Percentiles rank a stretch among this genome's conserved stretches.
phyloP scores from a whole-genome alignment of 2,329 filamentous ascomycete genomes.

The Ceratocystis huliohia region DNA sequence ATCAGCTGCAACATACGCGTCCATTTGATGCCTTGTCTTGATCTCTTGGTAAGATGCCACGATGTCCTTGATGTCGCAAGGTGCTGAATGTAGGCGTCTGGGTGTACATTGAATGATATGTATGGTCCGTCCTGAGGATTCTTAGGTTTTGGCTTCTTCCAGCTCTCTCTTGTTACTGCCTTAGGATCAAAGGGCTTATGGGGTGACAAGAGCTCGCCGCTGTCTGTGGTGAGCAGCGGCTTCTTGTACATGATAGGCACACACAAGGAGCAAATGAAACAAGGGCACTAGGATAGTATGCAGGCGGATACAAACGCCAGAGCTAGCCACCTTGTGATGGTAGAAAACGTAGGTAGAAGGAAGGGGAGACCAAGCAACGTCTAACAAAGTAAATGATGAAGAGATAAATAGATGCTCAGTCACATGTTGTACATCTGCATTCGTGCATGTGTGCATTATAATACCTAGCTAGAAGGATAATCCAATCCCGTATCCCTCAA shows the following conservation, averaged over 20 bases:
- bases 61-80: conserved; percentile 45
- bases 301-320: background rate
- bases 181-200: conserved; percentile 68
- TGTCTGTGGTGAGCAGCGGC: conserved; percentile 16
- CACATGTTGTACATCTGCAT: no score
- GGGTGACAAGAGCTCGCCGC: conserved; percentile 30
- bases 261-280: background rate
- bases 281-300: background rate
- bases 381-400: background rate
- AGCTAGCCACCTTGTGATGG: background rate
- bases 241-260: conserved; percentile 12
- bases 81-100: conserved; percentile 59
- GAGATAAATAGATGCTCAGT: no score
- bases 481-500: conserved; percentile 3
- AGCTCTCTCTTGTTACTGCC: conserved; percentile 68
- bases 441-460: no score
- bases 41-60: conserved; percentile 53
- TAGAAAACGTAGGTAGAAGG: background rate
- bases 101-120: conserved; percentile 72
- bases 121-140: conserved; percentile 62
- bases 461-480: background rate
- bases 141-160: conserved; percentile 47
- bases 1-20: conserved; percentile 56
- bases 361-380: no score
- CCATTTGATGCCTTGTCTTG: conserved; percentile 58